Evolutionary conservation across 495 filamentous ascomycete genomes (phyloP), one percentile per base, ranked within the genome.

Genomic region (Lophium mytilinum): DNA sequence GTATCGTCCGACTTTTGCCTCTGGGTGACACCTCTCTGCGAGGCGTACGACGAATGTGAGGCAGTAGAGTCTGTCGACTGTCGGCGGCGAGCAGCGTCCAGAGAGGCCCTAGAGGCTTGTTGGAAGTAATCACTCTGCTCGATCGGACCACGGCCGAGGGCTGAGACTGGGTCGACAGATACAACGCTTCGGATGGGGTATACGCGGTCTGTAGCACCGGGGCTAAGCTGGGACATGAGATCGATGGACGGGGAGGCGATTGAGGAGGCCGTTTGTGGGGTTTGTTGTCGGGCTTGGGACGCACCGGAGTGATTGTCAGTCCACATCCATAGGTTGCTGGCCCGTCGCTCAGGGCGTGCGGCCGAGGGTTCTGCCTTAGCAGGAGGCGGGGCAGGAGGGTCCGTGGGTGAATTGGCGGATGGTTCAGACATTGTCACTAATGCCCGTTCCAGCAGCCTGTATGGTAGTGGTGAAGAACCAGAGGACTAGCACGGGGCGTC

Each of bases 111-210:
- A 7, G 57, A 17, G 54, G 53, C 51, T 58, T 43, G 58, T 48
- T 62, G 61, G 53, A 67, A 61, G 71, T 70, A 66, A 71, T 61
- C 57, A 37, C 55, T 47, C 8, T 46, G 14, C 59, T 17, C 40
- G 54, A 45, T 62, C 9, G 45, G 34, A 7, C 61, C 59, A 18
- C 56, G 42, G 8, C 64, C 59, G 19, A 71, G 77, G 8, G 76
- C 72, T 24, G 73, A 64, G 3, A 71, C 67, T 37, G 84, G 78
- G 60, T 87, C 83, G 30, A 94, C 84, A 9, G 83, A 87, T 21
- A 95, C 80, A 24, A 88, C 83, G 11, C 86, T 91, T 37, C 86
- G 80, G n/a, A 94, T 86, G 11, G 89, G 89, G 55, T 90, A 95
- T 18, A 95, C 85, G 24, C 86, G 79, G 62, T 92, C 87, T 9